phyloP scores from a whole-genome alignment of 2,329 filamentous ascomycete genomes.

The Talaromyces sp. region DNA sequence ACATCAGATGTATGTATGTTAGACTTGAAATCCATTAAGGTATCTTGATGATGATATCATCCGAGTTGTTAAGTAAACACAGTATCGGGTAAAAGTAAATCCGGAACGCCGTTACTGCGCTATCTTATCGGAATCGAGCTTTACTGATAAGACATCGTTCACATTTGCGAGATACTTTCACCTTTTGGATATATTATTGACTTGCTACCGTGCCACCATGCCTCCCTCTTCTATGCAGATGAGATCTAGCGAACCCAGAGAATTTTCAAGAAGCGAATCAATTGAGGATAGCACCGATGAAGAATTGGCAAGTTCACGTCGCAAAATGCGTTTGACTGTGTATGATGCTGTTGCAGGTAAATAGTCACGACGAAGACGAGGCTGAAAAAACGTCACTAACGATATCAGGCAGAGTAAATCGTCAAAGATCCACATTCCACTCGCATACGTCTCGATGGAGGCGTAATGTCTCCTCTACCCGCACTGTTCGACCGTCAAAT shows the following conservation, averaged over 20 bases:
- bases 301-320: slow-evolving; percentile 7
- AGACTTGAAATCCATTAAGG: background rate
- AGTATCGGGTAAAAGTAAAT: background rate
- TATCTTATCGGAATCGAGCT: background rate
- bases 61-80: background rate
- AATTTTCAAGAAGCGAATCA: slow-evolving; percentile 10
- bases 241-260: slow-evolving; percentile 17
- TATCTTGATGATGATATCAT: slow-evolving; percentile 10
- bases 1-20: slow-evolving; percentile 45
- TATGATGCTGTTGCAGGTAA: slow-evolving; percentile 59
- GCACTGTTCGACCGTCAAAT: slow-evolving; percentile 50
- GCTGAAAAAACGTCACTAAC: slow-evolving; percentile 17
- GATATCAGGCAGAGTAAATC: slow-evolving; percentile 38
- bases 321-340: slow-evolving; percentile 44
- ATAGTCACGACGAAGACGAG: background rate
- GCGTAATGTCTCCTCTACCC: slow-evolving; percentile 34
- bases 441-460: slow-evolving; percentile 28
- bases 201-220: background rate
- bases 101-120: background rate
- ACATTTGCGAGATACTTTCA: background rate
- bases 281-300: background rate
- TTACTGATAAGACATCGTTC: slow-evolving; percentile 11
- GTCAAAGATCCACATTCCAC: background rate
- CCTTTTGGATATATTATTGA: too few species aligned
- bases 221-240: slow-evolving; percentile 20